Evolutionary conservation across 2,329 filamentous ascomycete species (phyloP).

Genomic region (Claviceps digitariae): DNA sequence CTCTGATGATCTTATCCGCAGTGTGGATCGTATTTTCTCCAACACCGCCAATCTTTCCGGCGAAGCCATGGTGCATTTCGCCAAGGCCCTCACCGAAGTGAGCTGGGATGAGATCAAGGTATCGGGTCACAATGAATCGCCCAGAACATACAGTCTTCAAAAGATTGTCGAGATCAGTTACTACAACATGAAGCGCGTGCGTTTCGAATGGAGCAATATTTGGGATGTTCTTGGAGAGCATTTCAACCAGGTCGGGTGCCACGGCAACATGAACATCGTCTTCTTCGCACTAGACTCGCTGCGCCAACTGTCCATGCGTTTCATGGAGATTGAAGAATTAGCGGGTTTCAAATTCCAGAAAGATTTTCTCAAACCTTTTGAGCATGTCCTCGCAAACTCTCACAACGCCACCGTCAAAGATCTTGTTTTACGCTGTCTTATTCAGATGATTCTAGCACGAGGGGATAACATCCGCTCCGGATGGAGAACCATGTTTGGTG

Average conservation of each 20-base stretch:
- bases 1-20: constrained; percentile 83
- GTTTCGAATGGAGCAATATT: constrained; percentile 96
- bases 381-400: constrained; percentile 92
- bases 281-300: constrained; percentile 95
- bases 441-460: constrained; percentile 97
- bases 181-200: constrained; percentile 98
- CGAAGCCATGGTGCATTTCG: constrained; percentile 92
- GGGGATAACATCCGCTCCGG: constrained; percentile 95
- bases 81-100: constrained; percentile 80
- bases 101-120: constrained; percentile 99
- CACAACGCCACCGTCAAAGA: constrained; percentile 89
- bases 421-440: constrained; percentile 87
- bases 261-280: constrained; percentile 90
- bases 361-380: constrained; percentile 95
- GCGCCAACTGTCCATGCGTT: constrained; percentile 92
- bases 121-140: constrained; percentile 88
- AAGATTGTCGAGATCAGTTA: constrained; percentile 98
- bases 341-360: constrained; percentile 99
- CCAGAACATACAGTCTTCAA: constrained; percentile 90
- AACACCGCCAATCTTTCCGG: constrained; percentile 88
- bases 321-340: constrained; percentile 95
- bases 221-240: constrained; percentile 97
- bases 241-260: constrained; percentile 95
- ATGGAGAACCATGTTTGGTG: constrained; percentile 99
- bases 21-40: constrained; percentile 91